phyloP scores from a whole-genome alignment of 2,329 filamentous ascomycete genomes.

The Aaosphaeria pasadenensis region DNA sequence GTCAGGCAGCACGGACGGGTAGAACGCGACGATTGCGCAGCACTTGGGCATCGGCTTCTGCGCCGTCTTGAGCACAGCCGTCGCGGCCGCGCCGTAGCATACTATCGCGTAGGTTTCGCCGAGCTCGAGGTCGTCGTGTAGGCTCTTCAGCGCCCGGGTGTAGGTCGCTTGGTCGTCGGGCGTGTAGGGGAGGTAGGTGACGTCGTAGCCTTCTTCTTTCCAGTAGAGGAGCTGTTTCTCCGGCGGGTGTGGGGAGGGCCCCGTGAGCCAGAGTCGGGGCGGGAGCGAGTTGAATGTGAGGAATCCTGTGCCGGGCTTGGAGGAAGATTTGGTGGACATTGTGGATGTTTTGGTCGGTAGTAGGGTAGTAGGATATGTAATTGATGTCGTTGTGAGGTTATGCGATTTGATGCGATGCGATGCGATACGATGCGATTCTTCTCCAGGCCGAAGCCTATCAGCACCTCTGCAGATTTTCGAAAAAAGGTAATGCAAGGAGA shows the following conservation, averaged over 20 bases:
- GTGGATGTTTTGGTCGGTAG: too few species aligned
- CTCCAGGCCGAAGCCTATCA: too few species aligned
- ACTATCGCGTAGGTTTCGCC: slow-evolving; percentile 35
- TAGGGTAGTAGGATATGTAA: too few species aligned
- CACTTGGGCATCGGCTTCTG: slow-evolving; percentile 41
- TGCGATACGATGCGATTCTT: too few species aligned
- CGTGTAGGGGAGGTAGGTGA: slow-evolving; percentile 36
- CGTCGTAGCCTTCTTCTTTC: slow-evolving; percentile 43
- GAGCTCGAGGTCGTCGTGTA: slow-evolving; percentile 39
- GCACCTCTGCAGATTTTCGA: too few species aligned
- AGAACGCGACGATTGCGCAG: slow-evolving; percentile 42
- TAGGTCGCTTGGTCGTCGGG: slow-evolving; percentile 26
- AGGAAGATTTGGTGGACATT: neutral
- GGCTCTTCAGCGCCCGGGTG: slow-evolving; percentile 26
- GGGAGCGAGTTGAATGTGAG: slow-evolving; percentile 35
- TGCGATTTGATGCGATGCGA: too few species aligned
- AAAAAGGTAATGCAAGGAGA: too few species aligned
- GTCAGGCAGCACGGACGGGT: slow-evolving; percentile 37
- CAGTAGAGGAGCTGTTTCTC: slow-evolving; percentile 37
- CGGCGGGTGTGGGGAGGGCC: slow-evolving; percentile 37
- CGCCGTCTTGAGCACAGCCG: slow-evolving; percentile 37
- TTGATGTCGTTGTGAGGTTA: too few species aligned
- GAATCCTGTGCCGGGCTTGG: slow-evolving; percentile 23
- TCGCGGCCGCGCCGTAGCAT: slow-evolving; percentile 42
- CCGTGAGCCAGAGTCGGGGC: slow-evolving; percentile 39